Conservation (phyloP, 768 basidiomycete genomes). For the Pleurotus eryngii region DNA sequence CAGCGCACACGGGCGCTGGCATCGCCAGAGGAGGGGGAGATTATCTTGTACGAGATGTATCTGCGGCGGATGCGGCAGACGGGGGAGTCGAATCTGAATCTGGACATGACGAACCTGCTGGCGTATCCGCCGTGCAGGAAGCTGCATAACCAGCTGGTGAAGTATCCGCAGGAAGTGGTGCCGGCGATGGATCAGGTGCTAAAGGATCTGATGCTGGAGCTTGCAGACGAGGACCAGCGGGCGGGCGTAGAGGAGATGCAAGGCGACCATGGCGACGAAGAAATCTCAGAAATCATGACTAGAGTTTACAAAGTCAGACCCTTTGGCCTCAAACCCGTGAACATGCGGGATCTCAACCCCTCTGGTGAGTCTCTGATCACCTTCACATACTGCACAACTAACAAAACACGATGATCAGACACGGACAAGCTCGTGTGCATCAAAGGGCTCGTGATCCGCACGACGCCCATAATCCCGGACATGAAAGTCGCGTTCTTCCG, state of each 20-base stretch:
- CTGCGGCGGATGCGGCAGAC: slow-evolving; percentile 85
- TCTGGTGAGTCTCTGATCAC: slow-evolving; percentile 50
- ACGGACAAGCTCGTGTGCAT: slow-evolving; percentile 97
- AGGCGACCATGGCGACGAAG: slow-evolving; percentile 74
- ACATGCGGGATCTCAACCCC: slow-evolving; percentile 96
- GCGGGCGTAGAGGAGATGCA: slow-evolving; percentile 72
- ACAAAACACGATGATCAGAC: slow-evolving; percentile 46
- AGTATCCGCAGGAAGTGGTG: slow-evolving; percentile 96
- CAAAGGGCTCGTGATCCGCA: slow-evolving; percentile 96
- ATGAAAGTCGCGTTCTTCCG: slow-evolving; percentile 99
- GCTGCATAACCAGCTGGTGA: slow-evolving; percentile 77
- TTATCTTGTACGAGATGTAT: slow-evolving; percentile 74
- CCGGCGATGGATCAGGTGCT: slow-evolving; percentile 97
- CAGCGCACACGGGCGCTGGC: slow-evolving; percentile 46
- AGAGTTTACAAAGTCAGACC: slow-evolving; percentile 93
- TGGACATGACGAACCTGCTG: slow-evolving; percentile 82
- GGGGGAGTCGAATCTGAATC: slow-evolving; percentile 89
- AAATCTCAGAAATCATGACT: slow-evolving; percentile 84
- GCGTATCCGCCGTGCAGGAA: slow-evolving; percentile 85
- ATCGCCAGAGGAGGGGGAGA: slow-evolving; percentile 65
- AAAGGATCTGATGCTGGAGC: slow-evolving; percentile 88
- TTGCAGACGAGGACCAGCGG: slow-evolving; percentile 78
- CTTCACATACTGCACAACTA: neutral
- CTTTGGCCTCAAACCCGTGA: slow-evolving; percentile 76
- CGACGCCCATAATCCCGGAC: slow-evolving; percentile 97